phyloP scores from a whole-genome alignment of 495 filamentous ascomycete species.

The Neurospora tetraspora region DNA sequence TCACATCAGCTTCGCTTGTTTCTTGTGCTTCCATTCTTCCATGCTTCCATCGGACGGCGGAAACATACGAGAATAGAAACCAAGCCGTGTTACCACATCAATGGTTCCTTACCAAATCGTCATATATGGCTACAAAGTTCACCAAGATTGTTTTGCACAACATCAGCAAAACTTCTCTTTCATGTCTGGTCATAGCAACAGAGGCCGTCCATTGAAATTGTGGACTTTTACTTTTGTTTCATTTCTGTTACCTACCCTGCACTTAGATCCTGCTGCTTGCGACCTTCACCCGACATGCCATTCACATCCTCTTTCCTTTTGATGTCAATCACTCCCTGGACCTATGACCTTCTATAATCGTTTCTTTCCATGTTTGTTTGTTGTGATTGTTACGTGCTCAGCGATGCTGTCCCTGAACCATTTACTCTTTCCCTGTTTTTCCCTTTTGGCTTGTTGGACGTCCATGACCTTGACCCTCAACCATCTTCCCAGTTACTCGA shows the following conservation, averaged over 20 bases:
- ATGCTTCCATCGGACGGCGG: background rate
- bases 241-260: background rate
- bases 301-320: background rate
- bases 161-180: background rate
- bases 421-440: background rate
- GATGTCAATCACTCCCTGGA: background rate
- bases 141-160: background rate
- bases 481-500: background rate
- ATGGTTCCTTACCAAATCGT: background rate
- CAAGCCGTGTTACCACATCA: background rate
- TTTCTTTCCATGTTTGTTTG: background rate
- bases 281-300: background rate
- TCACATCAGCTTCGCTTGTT: background rate
- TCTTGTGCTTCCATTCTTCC: background rate
- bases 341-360: background rate
- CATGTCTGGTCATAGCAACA: background rate
- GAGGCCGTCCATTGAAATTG: background rate
- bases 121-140: background rate
- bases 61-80: background rate
- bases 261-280: background rate
- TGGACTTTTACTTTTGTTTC: background rate
- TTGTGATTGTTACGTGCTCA: background rate
- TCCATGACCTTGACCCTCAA: background rate
- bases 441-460: background rate
- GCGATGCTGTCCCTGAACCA: background rate